phyloP scores from a whole-genome alignment of 2,329 filamentous ascomycete species.

The Mycocentrospora acerina region DNA sequence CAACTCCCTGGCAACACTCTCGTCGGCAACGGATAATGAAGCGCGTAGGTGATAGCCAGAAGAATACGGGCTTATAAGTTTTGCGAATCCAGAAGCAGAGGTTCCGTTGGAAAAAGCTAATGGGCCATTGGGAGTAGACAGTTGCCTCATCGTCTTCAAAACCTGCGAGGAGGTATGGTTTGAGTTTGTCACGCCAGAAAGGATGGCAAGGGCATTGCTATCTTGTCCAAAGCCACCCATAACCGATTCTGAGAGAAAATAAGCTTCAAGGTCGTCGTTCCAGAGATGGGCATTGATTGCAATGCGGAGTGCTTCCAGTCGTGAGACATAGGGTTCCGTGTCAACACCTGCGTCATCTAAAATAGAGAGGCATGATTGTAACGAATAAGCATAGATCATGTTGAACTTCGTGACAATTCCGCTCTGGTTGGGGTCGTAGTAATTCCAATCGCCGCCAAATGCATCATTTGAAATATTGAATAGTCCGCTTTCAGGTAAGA shows the following conservation, averaged over 20 bases:
- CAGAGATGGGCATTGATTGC: constrained; percentile 21
- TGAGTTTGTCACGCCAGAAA: constrained; percentile 24
- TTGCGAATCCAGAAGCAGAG: constrained; percentile 11
- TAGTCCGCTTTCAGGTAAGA: constrained; percentile 9
- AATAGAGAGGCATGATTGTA: constrained; percentile 25
- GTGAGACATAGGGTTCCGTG: constrained; percentile 15
- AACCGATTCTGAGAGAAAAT: constrained; percentile 20
- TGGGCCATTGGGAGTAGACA: constrained; percentile 17
- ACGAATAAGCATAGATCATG: constrained; percentile 33
- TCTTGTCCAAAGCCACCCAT: constrained; percentile 29
- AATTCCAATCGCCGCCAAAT: constrained; percentile 41
- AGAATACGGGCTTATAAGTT: constrained; percentile 30
- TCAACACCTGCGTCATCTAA: constrained; percentile 23
- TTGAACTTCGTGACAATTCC: constrained; percentile 39
- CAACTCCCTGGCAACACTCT: constrained; percentile 1
- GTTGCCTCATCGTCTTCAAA: constrained; percentile 11
- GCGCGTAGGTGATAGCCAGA: constrained; percentile 37
- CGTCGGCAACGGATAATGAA: constrained; percentile 13
- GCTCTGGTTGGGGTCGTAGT: constrained; percentile 35
- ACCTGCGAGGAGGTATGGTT: constrained; percentile 6
- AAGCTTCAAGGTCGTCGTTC: constrained; percentile 25
- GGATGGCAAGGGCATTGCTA: constrained; percentile 36
- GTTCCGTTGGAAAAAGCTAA: constrained; percentile 19
- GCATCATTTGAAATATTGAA: constrained; percentile 29
- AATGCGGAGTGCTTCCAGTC: constrained; percentile 22